phyloP scores from a whole-genome alignment of 1,139 yeast genomes.

The Sugiyamaella japonica region DNA sequence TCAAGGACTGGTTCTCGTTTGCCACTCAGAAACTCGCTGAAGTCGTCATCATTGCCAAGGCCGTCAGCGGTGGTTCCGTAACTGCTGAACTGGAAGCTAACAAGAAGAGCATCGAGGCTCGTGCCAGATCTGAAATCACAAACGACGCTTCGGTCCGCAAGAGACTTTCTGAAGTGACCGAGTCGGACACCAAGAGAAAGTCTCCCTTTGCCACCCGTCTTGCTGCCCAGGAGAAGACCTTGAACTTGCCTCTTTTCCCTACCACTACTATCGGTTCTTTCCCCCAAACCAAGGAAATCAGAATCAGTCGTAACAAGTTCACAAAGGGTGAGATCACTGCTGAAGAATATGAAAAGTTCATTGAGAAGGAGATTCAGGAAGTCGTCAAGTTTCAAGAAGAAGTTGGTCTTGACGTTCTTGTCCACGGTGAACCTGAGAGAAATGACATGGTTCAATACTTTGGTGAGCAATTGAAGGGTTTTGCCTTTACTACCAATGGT shows the following conservation, averaged over 20 bases:
- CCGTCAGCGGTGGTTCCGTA: slow-evolving; percentile 67
- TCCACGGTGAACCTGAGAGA: slow-evolving; percentile 99
- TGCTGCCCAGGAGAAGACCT: slow-evolving; percentile 78
- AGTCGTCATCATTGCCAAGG: slow-evolving; percentile 88
- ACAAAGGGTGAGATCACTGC: slow-evolving; percentile 93
- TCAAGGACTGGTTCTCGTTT: slow-evolving; percentile 97
- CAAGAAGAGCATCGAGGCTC: slow-evolving; percentile 81
- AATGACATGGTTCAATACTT: slow-evolving; percentile 99
- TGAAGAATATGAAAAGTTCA: slow-evolving; percentile 93
- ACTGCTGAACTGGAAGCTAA: slow-evolving; percentile 69
- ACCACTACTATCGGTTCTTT: slow-evolving; percentile 99
- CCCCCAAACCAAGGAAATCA: slow-evolving; percentile 99
- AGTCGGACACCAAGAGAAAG: slow-evolving; percentile 69
- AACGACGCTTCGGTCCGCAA: slow-evolving; percentile 88
- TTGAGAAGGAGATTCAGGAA: slow-evolving; percentile 91
- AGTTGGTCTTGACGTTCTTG: slow-evolving; percentile 94
- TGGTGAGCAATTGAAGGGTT: slow-evolving; percentile 98
- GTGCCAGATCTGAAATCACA: slow-evolving; percentile 84
- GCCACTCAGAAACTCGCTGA: slow-evolving; percentile 95
- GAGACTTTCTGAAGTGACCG: slow-evolving; percentile 81
- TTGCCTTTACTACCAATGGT: slow-evolving; percentile 97
- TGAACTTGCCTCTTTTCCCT: slow-evolving; percentile 97
- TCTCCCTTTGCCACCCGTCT: slow-evolving; percentile 84
- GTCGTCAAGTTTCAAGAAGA: slow-evolving; percentile 99
- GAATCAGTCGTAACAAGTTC: slow-evolving; percentile 97